Conservation (phyloP, 805 yeast genomes). For the Cyberlindnera americana region DNA sequence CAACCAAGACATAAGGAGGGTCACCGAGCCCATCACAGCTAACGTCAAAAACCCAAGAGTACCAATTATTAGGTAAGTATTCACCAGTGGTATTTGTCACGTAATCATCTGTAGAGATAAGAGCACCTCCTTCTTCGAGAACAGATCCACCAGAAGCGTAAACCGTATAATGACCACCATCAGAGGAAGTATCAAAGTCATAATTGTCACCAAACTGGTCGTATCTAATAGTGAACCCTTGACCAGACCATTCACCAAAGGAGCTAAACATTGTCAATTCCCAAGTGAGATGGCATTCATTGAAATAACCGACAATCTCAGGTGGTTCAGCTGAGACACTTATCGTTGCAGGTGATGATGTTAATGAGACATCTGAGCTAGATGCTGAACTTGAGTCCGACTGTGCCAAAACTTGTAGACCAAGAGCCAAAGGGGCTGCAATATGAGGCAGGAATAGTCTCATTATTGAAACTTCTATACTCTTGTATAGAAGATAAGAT, state of each 20-base stretch:
- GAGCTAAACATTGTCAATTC: neutral
- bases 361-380: too few species aligned
- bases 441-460: too few species aligned
- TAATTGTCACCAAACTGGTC: neutral
- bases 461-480: too few species aligned
- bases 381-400: too few species aligned
- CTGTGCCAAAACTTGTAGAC: too few species aligned
- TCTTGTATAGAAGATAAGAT: too few species aligned
- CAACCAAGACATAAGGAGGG: conserved; percentile 1
- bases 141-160: conserved; percentile 1
- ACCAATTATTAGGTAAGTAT: conserved; percentile 4
- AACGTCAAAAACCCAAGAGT: conserved; percentile 1
- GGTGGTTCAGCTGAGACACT: too few species aligned
- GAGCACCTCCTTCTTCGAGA: conserved; percentile 2
- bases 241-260: neutral
- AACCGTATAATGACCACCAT: neutral
- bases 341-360: too few species aligned
- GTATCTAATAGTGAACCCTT: neutral
- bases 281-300: neutral
- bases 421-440: too few species aligned
- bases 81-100: conserved; percentile 9
- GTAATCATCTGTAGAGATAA: conserved; percentile 2
- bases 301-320: neutral
- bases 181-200: neutral
- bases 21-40: neutral